Evolutionary conservation across 169 alveolate genomes (phyloP), one percentile per base, ranked within the genome.

Genomic region (Cryptosporidium muris): DNA sequence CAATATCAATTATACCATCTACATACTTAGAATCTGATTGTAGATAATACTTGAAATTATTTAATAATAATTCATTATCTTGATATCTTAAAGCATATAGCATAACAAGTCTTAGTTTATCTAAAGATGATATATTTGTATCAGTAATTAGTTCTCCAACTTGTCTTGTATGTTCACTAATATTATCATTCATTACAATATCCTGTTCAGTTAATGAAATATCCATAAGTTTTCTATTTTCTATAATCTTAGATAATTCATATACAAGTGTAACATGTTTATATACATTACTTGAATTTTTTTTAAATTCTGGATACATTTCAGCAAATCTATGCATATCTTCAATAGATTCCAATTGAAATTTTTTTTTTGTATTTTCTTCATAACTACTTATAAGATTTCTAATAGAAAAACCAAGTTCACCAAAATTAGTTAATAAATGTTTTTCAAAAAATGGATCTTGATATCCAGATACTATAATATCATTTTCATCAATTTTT

Each of bases 401-500:
- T 64, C 94, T 92, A 12, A 96, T 95, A 9, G 93, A 95, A 14
- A 92, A 82, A 11, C 97, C 98, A 54, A 97, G 91, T 38, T 95
- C 98, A 9, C 98, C 98, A 89, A 96, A 97, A 89, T 96, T 97
- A 11, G 91, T 92, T 82, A 91, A 95, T 90, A 94, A 90, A 82
- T 95, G 94, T 37, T 92, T 90, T 48, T 91, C 88, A 91, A 91
- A 97, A 88, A 97, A 97, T 58, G 92, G 93, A 89, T 97, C 98
- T 64, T 93, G 95, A n/a, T 92, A 92, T 49, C 92, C 91, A 34
- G 95, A 89, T 81, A 95, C 66, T 4, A 92, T 95, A 56, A 92
- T 88, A 81, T 94, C 95, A 11, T 88, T 85, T 63, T 68, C 85
- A 52, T 89, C 89, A 51, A 95, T 66, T 54, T 91, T 93, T 45